Evolutionary conservation across 129 eudicot genomes (phyloP).

Genomic region (Gnaphalium uliginosum): DNA sequence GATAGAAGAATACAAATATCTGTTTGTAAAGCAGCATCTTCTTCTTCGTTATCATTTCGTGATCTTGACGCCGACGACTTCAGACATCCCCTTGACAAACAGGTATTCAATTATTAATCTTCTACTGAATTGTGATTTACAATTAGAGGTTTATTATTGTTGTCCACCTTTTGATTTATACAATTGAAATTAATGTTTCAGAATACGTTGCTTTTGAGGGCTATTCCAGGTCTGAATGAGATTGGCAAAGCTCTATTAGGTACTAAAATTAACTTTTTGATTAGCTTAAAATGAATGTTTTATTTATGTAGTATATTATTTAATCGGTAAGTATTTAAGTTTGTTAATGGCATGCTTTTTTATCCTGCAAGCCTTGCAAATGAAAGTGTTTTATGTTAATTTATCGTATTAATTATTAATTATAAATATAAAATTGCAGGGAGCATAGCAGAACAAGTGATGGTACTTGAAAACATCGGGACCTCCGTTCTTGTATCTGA

Average conservation of each 20-base stretch:
- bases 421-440: conserved; percentile 43
- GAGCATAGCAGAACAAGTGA: conserved; percentile 83
- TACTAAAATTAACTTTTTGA: conserved; percentile 6
- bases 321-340: no score
- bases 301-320: not conserved
- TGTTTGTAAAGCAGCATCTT: conserved; percentile 42
- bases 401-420: not conserved
- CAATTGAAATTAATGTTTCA: conserved; percentile 23
- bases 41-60: conserved; percentile 49
- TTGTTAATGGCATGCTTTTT: no score
- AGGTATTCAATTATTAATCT: conserved; percentile 36
- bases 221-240: conserved; percentile 90
- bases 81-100: conserved; percentile 95
- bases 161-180: not conserved
- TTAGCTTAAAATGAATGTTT: no score
- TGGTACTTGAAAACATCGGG: conserved; percentile 94
- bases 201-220: conserved; percentile 92
- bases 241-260: conserved; percentile 84
- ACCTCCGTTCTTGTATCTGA: conserved; percentile 92
- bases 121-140: no score
- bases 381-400: not conserved
- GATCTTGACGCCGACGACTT: conserved; percentile 94
- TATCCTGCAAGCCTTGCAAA: no score
- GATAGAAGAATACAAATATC: conserved; percentile 21
- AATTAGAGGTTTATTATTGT: not conserved